A percentile compares a stretch with the other conserved stretches of the same genome.
Conservation (phyloP, 2,329 filamentous ascomycete genomes). For the Hymenoscyphus salicellus region DNA sequence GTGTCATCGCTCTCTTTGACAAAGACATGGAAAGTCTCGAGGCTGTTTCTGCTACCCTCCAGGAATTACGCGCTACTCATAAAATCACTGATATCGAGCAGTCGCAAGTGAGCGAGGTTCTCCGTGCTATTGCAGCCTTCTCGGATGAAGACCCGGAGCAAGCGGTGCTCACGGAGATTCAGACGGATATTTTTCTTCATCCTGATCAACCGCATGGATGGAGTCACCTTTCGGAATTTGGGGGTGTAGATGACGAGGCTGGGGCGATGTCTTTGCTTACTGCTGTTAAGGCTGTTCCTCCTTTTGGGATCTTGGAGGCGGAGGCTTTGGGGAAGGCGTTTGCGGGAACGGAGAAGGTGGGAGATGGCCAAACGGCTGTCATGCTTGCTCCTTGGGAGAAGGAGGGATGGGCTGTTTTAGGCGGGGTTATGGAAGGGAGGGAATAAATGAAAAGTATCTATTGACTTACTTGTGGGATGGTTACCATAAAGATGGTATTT, state of each 20-base stretch:
- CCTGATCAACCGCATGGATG: constrained; percentile 79
- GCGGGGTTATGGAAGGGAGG: constrained; percentile 10
- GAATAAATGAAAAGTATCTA: background rate
- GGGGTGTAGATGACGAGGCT: constrained; percentile 49
- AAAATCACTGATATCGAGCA: constrained; percentile 62
- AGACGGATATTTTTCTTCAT: constrained; percentile 75
- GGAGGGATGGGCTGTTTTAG: constrained; percentile 31
- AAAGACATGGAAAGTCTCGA: constrained; percentile 74
- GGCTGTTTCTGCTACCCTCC: constrained; percentile 75
- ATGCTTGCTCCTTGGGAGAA: constrained; percentile 75
- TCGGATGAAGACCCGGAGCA: constrained; percentile 47
- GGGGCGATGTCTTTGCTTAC: constrained; percentile 79
- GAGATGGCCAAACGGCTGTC: constrained; percentile 73
- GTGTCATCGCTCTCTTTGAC: constrained; percentile 79
- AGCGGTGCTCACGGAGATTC: constrained; percentile 61
- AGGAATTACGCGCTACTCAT: constrained; percentile 66
- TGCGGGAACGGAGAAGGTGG: constrained; percentile 66
- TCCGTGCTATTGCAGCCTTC: constrained; percentile 69
- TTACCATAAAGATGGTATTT: background rate
- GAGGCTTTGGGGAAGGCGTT: constrained; percentile 70
- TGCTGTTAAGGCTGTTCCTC: constrained; percentile 71
- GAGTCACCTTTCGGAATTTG: constrained; percentile 65
- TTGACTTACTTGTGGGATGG: background rate
- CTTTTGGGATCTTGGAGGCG: constrained; percentile 64
- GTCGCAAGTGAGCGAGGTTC: constrained; percentile 67